Evolutionary conservation across 2,329 filamentous ascomycete species (phyloP), one percentile per base, ranked within the genome.

Genomic region (Rhynchosporium agropyri): DNA sequence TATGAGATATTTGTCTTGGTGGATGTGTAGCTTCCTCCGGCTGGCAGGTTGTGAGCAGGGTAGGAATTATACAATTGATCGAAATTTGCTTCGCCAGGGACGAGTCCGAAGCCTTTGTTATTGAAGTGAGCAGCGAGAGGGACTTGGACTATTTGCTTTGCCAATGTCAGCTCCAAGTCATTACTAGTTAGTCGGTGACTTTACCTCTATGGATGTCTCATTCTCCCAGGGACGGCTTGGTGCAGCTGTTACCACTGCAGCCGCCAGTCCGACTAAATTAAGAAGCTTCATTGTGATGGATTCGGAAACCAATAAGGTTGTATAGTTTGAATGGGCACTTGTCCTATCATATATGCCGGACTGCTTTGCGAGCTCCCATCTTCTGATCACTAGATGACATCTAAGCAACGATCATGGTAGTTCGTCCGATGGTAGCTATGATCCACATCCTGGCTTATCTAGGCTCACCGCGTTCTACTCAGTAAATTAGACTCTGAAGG

Each of bases 21-120:
- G 1, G 78, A 80, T 4, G 72, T 76, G 64, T 79, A 80, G 28
- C 70, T 68, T 15, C 73, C 71, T 6, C 72, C 73, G 29, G 69
- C 61, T 13, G 63, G 64, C 3, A 76, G 54, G 15, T 67, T 63
- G 1, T 75, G 73, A 12, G 72, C 72, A 6, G 79, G 78, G 61
- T 78, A 81, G 0, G 79, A 79, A 55, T 80, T 75, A 48, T 76
- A 76, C 3, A 76, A 66, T 2, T 63, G 66, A 60, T 82, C 78
- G 62, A 82, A 80, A n/a, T 77, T 72, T 0, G 80, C 77, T 66
- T 81, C 78, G 2, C 79, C 79, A 0, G 80, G 77, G 12, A 73
- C 72, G 0, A 74, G 74, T 3, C 79, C 79, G 63, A 82, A 81
- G 1, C 73, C 80, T 61, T 79, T 80, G 68, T 82, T 81, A 72